Percentiles rank a stretch among this genome's conserved stretches.
These are phyloP conservation scores for Eleusine indica DNA, from an alignment of 176 grass and related monocot genomes.

Conservation along the genomic window DNA sequence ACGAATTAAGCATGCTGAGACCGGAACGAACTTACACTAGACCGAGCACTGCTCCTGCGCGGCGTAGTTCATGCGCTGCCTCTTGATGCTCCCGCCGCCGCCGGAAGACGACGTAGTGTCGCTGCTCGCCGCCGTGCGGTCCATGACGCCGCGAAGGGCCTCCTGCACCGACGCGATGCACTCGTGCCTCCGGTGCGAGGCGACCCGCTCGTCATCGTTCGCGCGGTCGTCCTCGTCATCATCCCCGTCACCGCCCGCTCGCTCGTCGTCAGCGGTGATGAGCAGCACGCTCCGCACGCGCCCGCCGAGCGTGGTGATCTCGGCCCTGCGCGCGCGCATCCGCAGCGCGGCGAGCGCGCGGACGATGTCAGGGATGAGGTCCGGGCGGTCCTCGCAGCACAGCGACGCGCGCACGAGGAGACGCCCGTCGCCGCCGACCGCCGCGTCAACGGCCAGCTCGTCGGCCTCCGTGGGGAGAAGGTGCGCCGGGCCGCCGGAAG, in stretches of 20 bases:
- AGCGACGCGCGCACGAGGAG: slow-evolving; percentile 78
- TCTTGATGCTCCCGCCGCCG: slow-evolving; percentile 61
- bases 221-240: neutral
- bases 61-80: slow-evolving; percentile 86
- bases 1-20: slow-evolving; percentile 1
- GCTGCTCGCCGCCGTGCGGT: slow-evolving; percentile 56
- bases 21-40: neutral
- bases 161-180: slow-evolving; percentile 82
- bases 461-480: slow-evolving; percentile 87
- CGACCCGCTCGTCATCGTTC: neutral
- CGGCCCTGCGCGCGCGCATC: slow-evolving; percentile 68
- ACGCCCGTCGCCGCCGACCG: slow-evolving; percentile 53
- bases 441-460: slow-evolving; percentile 76
- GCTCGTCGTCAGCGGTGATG: slow-evolving; percentile 55
- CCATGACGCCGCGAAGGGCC: slow-evolving; percentile 74
- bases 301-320: slow-evolving; percentile 88
- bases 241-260: neutral
- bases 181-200: slow-evolving; percentile 60
- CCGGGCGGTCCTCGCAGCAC: slow-evolving; percentile 92
- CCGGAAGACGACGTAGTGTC: slow-evolving; percentile 64
- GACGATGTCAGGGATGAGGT: slow-evolving; percentile 87
- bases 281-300: slow-evolving; percentile 91
- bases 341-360: slow-evolving; percentile 67
- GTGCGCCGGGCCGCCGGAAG: slow-evolving; percentile 25
- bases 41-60: slow-evolving; percentile 54